A percentile compares a stretch with the other conserved stretches of the same genome.
phyloP scores from a whole-genome alignment of 441 rosid genomes.

The Corymbia citriodora region DNA sequence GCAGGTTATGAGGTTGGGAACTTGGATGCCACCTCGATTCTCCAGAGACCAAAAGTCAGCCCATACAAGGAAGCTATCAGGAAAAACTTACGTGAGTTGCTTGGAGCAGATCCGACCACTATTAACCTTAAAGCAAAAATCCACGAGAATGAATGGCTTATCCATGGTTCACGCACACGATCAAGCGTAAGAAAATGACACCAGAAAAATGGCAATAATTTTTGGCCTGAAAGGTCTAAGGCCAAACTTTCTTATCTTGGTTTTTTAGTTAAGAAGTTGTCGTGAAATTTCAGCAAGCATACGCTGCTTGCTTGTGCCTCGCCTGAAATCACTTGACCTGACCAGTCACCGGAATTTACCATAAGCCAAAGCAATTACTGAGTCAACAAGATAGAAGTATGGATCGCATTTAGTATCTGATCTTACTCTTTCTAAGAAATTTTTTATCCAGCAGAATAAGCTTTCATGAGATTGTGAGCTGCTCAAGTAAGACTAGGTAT shows the following conservation, averaged over 20 bases:
- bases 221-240: neutral
- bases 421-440: neutral
- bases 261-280: neutral
- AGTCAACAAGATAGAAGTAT: neutral
- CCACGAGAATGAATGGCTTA: constrained; percentile 37
- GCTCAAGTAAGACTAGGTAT: neutral
- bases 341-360: neutral
- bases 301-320: neutral
- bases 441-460: neutral
- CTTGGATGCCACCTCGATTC: constrained; percentile 82
- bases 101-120: constrained; percentile 60
- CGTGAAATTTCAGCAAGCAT: neutral
- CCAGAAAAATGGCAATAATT: neutral
- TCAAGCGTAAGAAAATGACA: neutral
- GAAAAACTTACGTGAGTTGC: constrained; percentile 49
- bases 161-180: neutral
- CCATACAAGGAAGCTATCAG: constrained; percentile 75
- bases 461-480: neutral
- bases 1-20: constrained; percentile 94
- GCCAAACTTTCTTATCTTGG: neutral
- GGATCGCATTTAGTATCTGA: neutral
- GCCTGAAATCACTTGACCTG: neutral
- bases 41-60: constrained; percentile 78
- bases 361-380: neutral
- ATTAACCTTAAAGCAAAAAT: constrained; percentile 82